A percentile compares a stretch with the other conserved stretches of the same genome.
phyloP scores from a whole-genome alignment of 2,329 filamentous ascomycete genomes.

The Helminthosporium solani region DNA sequence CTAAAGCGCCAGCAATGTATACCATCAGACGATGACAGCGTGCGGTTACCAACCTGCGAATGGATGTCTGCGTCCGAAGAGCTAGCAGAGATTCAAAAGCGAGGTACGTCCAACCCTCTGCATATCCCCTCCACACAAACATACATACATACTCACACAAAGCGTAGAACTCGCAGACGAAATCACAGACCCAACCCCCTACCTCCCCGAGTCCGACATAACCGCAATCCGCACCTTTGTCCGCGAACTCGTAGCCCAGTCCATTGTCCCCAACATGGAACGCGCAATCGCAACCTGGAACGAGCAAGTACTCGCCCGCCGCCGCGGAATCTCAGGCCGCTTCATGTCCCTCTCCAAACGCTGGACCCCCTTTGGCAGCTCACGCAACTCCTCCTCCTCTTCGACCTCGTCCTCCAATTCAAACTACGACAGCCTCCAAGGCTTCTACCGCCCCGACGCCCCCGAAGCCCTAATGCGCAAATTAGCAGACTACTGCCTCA shows the following conservation, averaged over 20 bases:
- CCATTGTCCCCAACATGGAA: slow-evolving; percentile 94
- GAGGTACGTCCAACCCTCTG: slow-evolving; percentile 47
- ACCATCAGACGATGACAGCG: slow-evolving; percentile 87
- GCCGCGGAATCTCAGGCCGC: slow-evolving; percentile 85
- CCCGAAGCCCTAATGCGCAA: slow-evolving; percentile 92
- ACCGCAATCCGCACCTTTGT: slow-evolving; percentile 86
- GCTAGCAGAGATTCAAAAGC: slow-evolving; percentile 68
- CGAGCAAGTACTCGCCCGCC: slow-evolving; percentile 88
- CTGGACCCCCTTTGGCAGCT: slow-evolving; percentile 78
- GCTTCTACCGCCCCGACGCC: slow-evolving; percentile 80
- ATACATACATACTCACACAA: too few species aligned
- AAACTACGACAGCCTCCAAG: slow-evolving; percentile 76
- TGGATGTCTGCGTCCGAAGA: slow-evolving; percentile 91
- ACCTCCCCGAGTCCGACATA: slow-evolving; percentile 89
- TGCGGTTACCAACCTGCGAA: slow-evolving; percentile 75
- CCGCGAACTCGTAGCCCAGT: slow-evolving; percentile 92
- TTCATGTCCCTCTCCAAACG: slow-evolving; percentile 92
- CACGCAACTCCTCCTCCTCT: slow-evolving; percentile 57
- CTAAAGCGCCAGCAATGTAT: slow-evolving; percentile 82
- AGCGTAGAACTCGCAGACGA: slow-evolving; percentile 69
- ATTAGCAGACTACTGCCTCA: slow-evolving; percentile 91
- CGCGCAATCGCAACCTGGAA: slow-evolving; percentile 90
- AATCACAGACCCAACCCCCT: slow-evolving; percentile 70
- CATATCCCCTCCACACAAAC: slow-evolving; percentile 8
- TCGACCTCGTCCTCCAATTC: slow-evolving; percentile 54